Base-by-base conservation (phyloP, 192 early-diverging fungal species). In the Coemansia erecta region DNA sequence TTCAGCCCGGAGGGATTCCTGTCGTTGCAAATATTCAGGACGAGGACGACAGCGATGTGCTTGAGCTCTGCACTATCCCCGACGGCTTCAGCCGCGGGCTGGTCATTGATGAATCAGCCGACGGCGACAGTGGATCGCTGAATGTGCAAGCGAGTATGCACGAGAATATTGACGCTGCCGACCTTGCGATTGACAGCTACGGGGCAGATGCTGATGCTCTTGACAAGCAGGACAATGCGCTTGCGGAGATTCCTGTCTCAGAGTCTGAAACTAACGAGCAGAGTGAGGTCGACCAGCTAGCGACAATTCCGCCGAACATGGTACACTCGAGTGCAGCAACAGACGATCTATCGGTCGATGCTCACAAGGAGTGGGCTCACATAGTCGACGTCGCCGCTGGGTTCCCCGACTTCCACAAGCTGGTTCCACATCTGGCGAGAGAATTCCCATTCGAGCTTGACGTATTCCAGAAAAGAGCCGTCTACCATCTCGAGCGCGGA, bases 381-480 rank as follows among this genome's bases (percentile, higher is more conserved):
- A 85, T 90, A 39, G 85, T 98, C 14, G 90, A 97, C 66, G 85
- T 94, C 17, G 88, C 90, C 31, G 80, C 84, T n/a, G 84, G 84
- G 8, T 94, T 98, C 63, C 83, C 86, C 19, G 89, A 99, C 63
- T 99, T 99, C 57, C 77, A 92, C 60, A 88, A 92, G 23, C 70
- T 92, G 8, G 93, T 97, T 1, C 97, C 97, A 1, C 87, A 92
- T 53, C 83, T 94, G 74, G 97, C 94, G 6, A 85, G 86, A 61
- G 65, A 87, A 73, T 99, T 87, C 66, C 89, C 91, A 6, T 99
- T 98, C 57, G 94, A 98, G 72, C 85, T 99, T 22, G 95, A 99
- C 66, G 85, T 88, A 22, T 99, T 99, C 73, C 97, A 99, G 70
- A 97, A 97, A 70, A 87, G 88, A 40, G 97, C 97, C 0, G 91